Base-by-base conservation (phyloP, 805 yeast species). In the Suhomyces xylopsoci region DNA sequence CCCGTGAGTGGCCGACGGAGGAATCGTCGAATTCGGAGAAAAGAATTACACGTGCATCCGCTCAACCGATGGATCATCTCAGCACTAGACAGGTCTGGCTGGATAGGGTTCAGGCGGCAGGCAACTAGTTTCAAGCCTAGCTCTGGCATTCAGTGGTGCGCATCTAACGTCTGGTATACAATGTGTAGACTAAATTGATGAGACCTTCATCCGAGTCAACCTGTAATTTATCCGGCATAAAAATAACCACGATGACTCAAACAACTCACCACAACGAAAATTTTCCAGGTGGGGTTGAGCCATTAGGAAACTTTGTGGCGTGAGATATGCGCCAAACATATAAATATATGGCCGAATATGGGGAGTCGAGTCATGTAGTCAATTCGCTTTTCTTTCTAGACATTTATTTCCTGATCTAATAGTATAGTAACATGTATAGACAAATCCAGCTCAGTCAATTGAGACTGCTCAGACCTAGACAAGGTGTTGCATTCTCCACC, bases 401-500 rank as follows among this genome's bases (percentile, higher is more conserved):
- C 8, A 32, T 30, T 40, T 14, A 25, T 8, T 9, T 7, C 9
- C 12, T n/a, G 10, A 25, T 12, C 8, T 26, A 17, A 12, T 17
- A 38, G 42, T 36, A 36, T n/a, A 28, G 17, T 9, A 48, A 41
- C 26, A 50, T 50, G 52, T 50, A 50, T 34, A 50, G 49, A 50
- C 48, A 40, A 20, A 45, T 50, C 15, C 49, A 20, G 20, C 7
- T 47, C 19, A 45, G 41, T 24, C 49, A 20, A 34, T 20, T 47
- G 14, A 47, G 49, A 47, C 20, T 47, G 22, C 30, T 34, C 48
- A 51, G 45, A 43, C 47, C 50, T 20, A 46, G 55, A 47, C 41
- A 32, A 15, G 49, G 42, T 22, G 43, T 47, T 22, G 26, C 49
- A 28, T 53, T 53, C 49, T 49, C 55, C 36, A 38, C 52, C 42